These are phyloP conservation scores for Malassezia caprae DNA, from an alignment of 1,284 basidiomycete species.

Conservation along the genomic window DNA sequence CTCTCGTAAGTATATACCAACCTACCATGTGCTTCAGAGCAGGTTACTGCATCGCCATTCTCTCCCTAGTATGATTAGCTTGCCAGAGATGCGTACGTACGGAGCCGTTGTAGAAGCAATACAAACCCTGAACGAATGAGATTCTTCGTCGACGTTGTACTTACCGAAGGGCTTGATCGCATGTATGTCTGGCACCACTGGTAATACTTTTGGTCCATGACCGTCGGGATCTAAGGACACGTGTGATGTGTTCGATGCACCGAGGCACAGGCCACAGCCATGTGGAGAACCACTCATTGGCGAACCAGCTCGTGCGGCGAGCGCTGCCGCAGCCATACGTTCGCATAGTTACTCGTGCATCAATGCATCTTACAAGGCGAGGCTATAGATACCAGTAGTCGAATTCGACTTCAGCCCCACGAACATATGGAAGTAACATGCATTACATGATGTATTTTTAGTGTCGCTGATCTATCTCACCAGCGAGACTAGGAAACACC, in stretches of 20 bases:
- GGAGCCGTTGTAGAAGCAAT: constrained; percentile 35
- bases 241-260: neutral
- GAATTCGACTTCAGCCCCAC: neutral
- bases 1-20: neutral
- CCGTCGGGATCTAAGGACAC: neutral
- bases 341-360: neutral
- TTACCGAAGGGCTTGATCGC: constrained; percentile 7
- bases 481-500: constrained; percentile 7
- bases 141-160: neutral
- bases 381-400: neutral
- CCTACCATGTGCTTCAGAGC: constrained; percentile 37
- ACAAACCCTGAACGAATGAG: constrained; percentile 18
- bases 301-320: no score
- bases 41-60: constrained; percentile 40
- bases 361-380: constrained; percentile 1
- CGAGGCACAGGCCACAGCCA: neutral
- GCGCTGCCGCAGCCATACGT: neutral
- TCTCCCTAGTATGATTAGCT: constrained; percentile 15
- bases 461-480: neutral
- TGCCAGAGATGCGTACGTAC: constrained; percentile 1
- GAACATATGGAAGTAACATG: constrained; percentile 7
- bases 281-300: neutral
- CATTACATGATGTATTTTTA: constrained; percentile 21
- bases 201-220: constrained; percentile 12
- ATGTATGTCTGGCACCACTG: constrained; percentile 17